Base-by-base conservation (phyloP, 164 flowering plant genomes). In the Platanus orientalis region DNA sequence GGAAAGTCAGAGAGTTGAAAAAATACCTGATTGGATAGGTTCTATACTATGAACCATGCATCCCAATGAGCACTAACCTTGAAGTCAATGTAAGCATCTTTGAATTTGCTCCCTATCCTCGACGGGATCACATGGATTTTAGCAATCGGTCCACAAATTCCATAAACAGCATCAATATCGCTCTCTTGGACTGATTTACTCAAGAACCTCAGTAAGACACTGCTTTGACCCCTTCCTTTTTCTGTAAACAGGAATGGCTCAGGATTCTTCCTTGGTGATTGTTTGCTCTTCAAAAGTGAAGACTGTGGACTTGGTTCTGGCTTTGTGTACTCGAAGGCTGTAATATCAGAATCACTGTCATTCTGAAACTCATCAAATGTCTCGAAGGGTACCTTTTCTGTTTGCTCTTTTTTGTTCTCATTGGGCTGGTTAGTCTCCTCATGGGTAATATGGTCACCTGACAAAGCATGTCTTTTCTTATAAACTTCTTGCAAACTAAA, bases 141-240 rank as follows among this genome's bases (percentile, higher is more conserved):
- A 44, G 44, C 42, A 57, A 56, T 42, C 29, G 71, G 54, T 16
- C 82, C 82, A 62, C 70, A 76, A 49, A 23, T 48, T 11, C 17
- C 20, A 17, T 78, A 74, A 58, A 50, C 66, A 4, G 32, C 2
- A 17, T 10, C 0, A 58, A 78, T 60, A 4, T 66, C 57, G 0
- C 9, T 57, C 12, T 55, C 48, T 2, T 21, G 25, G 6, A 24
- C 58, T 3, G n/a, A 5, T 51, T 28, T 61, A 6, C 1, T 23
- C 71, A 80, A 59, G 49, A 80, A 80, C 39, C 70, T 73, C 47
- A 80, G 66, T 28, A 73, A 27, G 32, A 78, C 57, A 57, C 39
- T 63, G 54, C 71, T 67, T 49, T 60, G 54, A 9, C 49, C 36
- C 47, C 29, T 36, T 7, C 59, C 57, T 69, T 60, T 68, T 42